Evolutionary conservation across 805 yeast genomes (phyloP).

Genomic region (Wickerhamomyces chaumierensis): DNA sequence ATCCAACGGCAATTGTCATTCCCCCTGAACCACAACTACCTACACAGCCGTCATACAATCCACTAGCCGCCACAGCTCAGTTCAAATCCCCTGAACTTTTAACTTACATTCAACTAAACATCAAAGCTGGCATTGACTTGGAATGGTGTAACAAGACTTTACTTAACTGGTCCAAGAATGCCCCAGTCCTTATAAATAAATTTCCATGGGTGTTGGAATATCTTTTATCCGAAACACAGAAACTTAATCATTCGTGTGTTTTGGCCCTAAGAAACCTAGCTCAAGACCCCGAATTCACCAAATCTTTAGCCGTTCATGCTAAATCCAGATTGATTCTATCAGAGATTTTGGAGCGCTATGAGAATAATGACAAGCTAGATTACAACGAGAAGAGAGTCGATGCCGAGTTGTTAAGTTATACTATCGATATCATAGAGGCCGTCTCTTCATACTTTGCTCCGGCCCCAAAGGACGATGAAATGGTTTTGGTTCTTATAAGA

Average conservation of each 20-base stretch:
- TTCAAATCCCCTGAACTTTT: slow-evolving; percentile 10
- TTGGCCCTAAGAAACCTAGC: slow-evolving; percentile 69
- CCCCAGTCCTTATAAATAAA: slow-evolving; percentile 10
- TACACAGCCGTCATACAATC: slow-evolving; percentile 5
- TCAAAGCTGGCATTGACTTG: slow-evolving; percentile 12
- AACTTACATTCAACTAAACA: slow-evolving; percentile 15
- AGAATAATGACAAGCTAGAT: no score
- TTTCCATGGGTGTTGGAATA: slow-evolving; percentile 16
- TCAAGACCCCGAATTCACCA: slow-evolving; percentile 78
- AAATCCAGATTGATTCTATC: slow-evolving; percentile 35
- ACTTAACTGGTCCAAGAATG: slow-evolving; percentile 12
- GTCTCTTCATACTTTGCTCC: slow-evolving; percentile 76
- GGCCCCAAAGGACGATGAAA: slow-evolving; percentile 54
- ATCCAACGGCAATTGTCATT: slow-evolving; percentile 3
- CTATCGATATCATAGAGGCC: slow-evolving; percentile 74
- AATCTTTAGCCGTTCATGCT: slow-evolving; percentile 49
- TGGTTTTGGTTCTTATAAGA: slow-evolving; percentile 45
- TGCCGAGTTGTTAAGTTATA: slow-evolving; percentile 54
- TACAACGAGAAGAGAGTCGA: slow-evolving; percentile 16
- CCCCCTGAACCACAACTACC: not conserved
- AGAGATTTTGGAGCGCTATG: slow-evolving; percentile 32
- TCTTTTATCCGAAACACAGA: slow-evolving; percentile 10
- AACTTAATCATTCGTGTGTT: slow-evolving; percentile 14
- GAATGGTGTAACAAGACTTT: slow-evolving; percentile 19
- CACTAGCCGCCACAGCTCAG: slow-evolving; percentile 9